Conservation (phyloP, 176 grass and related monocot species). For the Poa pratensis region DNA sequence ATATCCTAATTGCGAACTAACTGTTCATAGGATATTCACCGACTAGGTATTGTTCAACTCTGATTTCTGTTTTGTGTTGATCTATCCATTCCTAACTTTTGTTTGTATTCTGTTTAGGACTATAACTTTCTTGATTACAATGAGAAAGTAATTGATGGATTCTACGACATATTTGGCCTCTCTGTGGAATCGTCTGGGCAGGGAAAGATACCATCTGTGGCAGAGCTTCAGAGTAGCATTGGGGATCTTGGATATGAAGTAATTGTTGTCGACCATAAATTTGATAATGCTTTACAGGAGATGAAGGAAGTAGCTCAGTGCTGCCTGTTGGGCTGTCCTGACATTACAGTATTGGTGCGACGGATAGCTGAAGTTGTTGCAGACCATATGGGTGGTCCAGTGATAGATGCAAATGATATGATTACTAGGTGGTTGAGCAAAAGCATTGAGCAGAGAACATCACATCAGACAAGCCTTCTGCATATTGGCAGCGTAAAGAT, state of each 20-base stretch:
- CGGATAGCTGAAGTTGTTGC: conserved; percentile 85
- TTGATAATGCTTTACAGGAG: conserved; percentile 70
- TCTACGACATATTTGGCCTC: conserved; percentile 82
- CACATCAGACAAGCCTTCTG: conserved; percentile 81
- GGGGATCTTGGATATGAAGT: conserved; percentile 97
- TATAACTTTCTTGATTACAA: conserved; percentile 90
- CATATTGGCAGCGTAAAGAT: conserved; percentile 84
- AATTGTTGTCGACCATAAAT: conserved; percentile 73
- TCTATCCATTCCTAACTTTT: conserved; percentile 26
- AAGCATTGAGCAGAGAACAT: conserved; percentile 85
- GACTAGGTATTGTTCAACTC: neutral
- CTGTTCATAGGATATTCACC: conserved; percentile 19
- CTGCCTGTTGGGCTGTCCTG: conserved; percentile 67
- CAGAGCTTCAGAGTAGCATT: conserved; percentile 78
- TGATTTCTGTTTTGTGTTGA: conserved; percentile 29
- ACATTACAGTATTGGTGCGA: conserved; percentile 66
- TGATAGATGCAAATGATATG: conserved; percentile 86
- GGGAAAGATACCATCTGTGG: conserved; percentile 63
- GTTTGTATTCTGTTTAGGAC: conserved; percentile 55
- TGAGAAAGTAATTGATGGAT: conserved; percentile 91
- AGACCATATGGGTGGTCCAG: conserved; percentile 90
- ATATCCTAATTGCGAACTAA: conserved; percentile 17
- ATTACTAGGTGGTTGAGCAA: conserved; percentile 72
- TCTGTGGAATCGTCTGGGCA: conserved; percentile 50
- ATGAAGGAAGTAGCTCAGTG: conserved; percentile 86